Conservation (phyloP, 495 filamentous ascomycete species). For the Hyphodiscus hymeniophilus region DNA sequence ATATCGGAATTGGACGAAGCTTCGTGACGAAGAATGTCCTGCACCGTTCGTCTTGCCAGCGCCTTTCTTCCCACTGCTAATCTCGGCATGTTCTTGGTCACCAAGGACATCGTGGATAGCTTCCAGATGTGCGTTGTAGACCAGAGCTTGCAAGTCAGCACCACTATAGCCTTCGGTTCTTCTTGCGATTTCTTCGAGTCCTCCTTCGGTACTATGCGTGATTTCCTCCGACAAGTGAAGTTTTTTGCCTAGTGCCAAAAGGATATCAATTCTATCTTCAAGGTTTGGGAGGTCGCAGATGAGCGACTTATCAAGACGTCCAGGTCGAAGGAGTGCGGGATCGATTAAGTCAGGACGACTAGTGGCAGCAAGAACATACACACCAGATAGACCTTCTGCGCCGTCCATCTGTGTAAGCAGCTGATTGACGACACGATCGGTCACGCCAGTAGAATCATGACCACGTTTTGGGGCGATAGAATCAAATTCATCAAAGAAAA, state of each 20-base stretch:
- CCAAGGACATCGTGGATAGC: constrained; percentile 89
- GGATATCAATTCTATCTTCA: constrained; percentile 79
- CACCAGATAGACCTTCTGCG: constrained; percentile 86
- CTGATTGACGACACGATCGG: constrained; percentile 97
- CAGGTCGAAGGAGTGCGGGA: constrained; percentile 81
- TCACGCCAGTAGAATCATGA: constrained; percentile 93
- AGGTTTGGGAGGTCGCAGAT: constrained; percentile 77
- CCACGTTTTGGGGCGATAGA: constrained; percentile 94
- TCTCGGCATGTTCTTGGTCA: constrained; percentile 38
- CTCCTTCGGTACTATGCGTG: constrained; percentile 23
- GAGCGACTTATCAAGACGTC: constrained; percentile 82
- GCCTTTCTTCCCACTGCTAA: constrained; percentile 26
- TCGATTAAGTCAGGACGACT: constrained; percentile 89
- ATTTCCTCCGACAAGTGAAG: constrained; percentile 60
- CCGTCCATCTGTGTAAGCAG: constrained; percentile 98
- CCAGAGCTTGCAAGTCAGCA: constrained; percentile 87
- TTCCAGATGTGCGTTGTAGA: constrained; percentile 95
- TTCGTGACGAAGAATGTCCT: constrained; percentile 27
- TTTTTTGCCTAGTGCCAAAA: constrained; percentile 71
- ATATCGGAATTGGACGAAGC: constrained; percentile 80
- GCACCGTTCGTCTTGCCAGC: background rate
- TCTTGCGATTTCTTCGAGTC: constrained; percentile 56
- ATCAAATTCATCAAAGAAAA: constrained; percentile 99
- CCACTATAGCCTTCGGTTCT: constrained; percentile 89
- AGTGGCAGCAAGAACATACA: constrained; percentile 93